Base-by-base conservation (phyloP, 148 eudicot species). In the Rheum nobile region DNA sequence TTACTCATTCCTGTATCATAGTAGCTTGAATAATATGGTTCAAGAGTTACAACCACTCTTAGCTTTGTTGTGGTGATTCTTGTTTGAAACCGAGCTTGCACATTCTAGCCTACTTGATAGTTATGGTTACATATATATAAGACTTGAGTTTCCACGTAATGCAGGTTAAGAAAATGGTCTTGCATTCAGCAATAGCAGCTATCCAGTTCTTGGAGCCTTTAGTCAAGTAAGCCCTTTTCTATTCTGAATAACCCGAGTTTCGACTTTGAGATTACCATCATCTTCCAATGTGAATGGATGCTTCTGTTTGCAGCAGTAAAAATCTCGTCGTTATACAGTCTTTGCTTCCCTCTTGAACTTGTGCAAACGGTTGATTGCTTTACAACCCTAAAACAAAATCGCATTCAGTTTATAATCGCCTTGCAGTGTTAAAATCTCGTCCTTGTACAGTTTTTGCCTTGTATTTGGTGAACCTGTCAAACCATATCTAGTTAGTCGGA, bases 131-230 rank as follows among this genome's bases (percentile, higher is more conserved):
- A 1, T 5, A 9, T 14, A 68, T 8, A 6, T 38, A 22, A 19
- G 9, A 70, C 48, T 70, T 38, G 31, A 38, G 72, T 70, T 9
- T 41, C 39, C 26, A 21, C 21, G 72, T 0, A 8, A 21, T 41
- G 48, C 73, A 71, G 73, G 24, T 71, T 39, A 71, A 26, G 73
- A 71, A 71, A 22, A 71, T 71, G 48, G n/a, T 71, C 21, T 13
- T 71, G 41, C 11, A 71, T 71, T 38, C 48, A 71, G 73, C 73
- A 39, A 43, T 4, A 38, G 46, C 14, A 43, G 73, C 48, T 9
- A 41, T 71, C 3, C 0, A 71, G 73, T 43, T 71, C 50, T 39
- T 71, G 29, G 73, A 71, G 39, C 39, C 70, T 65, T 34, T 32
- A 28, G n/a, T 29, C 70, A 65, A 65, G 70, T 65, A 65, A 32